Percentiles rank a stretch among this genome's conserved stretches.
Evolutionary conservation across 768 basidiomycete genomes (phyloP).

Genomic region (Tulasnella sp.): DNA sequence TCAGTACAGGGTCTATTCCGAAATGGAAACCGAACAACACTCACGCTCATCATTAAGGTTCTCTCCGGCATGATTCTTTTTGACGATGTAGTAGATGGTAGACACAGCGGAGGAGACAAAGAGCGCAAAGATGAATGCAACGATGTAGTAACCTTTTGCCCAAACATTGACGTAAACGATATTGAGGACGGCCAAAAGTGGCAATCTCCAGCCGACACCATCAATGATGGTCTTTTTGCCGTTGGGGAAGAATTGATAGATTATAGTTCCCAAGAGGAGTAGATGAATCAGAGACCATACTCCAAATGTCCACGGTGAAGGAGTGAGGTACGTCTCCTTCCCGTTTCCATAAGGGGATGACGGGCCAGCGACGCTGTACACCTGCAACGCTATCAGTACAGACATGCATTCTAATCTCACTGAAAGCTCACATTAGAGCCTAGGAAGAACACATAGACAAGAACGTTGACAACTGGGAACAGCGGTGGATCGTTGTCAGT

Average conservation of each 20-base stretch:
- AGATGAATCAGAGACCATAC: slow-evolving; percentile 89
- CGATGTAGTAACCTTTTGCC: slow-evolving; percentile 59
- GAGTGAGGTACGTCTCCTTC: slow-evolving; percentile 86
- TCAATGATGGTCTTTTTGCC: slow-evolving; percentile 76
- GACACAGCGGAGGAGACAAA: slow-evolving; percentile 68
- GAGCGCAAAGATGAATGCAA: slow-evolving; percentile 77
- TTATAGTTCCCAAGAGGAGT: slow-evolving; percentile 76
- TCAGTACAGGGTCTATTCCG: slow-evolving; percentile 90
- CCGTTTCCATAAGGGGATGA: slow-evolving; percentile 52
- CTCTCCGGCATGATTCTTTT: slow-evolving; percentile 64
- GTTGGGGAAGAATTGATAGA: slow-evolving; percentile 73
- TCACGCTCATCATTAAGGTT: slow-evolving; percentile 50
- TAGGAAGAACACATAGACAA: slow-evolving; percentile 76
- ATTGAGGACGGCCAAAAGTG: slow-evolving; percentile 75
- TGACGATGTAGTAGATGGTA: slow-evolving; percentile 92
- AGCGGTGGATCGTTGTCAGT: slow-evolving; percentile 2
- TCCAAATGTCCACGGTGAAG: slow-evolving; percentile 85
- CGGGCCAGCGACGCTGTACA: slow-evolving; percentile 72
- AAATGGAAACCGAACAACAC: slow-evolving; percentile 69
- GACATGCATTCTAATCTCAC: not conserved
- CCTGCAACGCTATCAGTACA: slow-evolving; percentile 66
- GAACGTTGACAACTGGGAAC: slow-evolving; percentile 46
- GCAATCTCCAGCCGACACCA: slow-evolving; percentile 83
- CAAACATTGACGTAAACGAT: slow-evolving; percentile 81
- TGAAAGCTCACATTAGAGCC: slow-evolving; percentile 24